Evolutionary conservation across 2,329 filamentous ascomycete species (phyloP), one percentile per base, ranked within the genome.

Genomic region (Xylariomycetidae sp.): DNA sequence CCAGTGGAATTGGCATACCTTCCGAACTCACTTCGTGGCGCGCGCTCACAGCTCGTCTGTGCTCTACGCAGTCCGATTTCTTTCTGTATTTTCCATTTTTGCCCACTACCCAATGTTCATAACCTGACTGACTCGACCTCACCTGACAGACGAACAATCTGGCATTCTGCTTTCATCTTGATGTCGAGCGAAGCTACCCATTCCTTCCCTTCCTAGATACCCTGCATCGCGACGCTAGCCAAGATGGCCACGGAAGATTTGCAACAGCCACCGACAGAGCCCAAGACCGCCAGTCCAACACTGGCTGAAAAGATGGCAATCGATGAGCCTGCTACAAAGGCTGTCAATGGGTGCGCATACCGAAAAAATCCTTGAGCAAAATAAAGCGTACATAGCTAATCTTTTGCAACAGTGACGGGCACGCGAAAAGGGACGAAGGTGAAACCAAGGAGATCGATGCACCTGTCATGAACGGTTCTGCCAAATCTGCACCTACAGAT

Each of bases 271-370:
- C 35, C 46, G n/a, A 31, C 35, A 10, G 48, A 52, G 26, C 40
- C 39, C 22, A 52, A 54, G 37, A 24, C 32, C 6, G 23, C 38
- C n/a, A 36, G 34, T 29, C 24, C 40, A 16, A 24, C 32, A 14
- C 33, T 43, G 4, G 32, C 32, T 19, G 46, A 54, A 10, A 61
- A 67, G 47, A 72, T 72, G 67, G 64, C 68, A 38, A 60, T 74
- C 37, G 65, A 74, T 49, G 56, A 70, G 27, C 61, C 55, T 25
- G 47, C 48, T 25, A 43, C 47, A 18, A 48, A 56, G 18, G 49
- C 53, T 25, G 44, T 72, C 49, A 76, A 79, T 54, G 74, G 74
- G 76, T 80, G 64, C 71, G 75, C 73, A 12, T n/a, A n/a, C n/a
- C n/a, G n/a, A n/a, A n/a, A n/a, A n/a, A n/a, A n/a, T n/a, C n/a